Base-by-base conservation (phyloP, 2,329 filamentous ascomycete genomes). In the Nemania abortiva region DNA sequence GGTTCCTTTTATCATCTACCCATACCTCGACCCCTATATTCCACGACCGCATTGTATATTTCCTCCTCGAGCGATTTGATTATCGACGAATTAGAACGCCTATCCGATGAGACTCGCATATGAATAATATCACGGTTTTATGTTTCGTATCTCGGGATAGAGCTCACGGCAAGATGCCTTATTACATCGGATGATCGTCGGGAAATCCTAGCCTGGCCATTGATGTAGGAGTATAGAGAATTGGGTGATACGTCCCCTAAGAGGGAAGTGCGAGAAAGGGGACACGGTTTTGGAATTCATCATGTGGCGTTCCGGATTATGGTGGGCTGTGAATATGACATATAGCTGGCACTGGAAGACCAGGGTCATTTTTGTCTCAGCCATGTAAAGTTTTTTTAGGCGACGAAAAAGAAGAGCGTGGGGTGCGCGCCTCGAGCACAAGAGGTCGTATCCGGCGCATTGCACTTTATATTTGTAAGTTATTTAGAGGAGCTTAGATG, bases 41-140 rank as follows among this genome's bases (percentile, higher is more conserved):
- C 71, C 63, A 69, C 70, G 61, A 75, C 71, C 72, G 69, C 69
- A 74, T 74, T 78, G 75, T 78, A 77, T 74, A 78, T 77, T 75
- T 75, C 68, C 66, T 68, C 50, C 59, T 65, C 66, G 54, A 70
- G 70, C 68, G 64, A 72, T 66, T 62, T 60, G 52, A 62, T 69
- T 66, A 45, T 63, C 70, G 54, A 70, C 64, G 63, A 70, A 70
- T 62, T 72, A 72, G 70, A 70, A 69, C 62, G 65, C 37, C 37
- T 54, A 63, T 72, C 69, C 70, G 70, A 71, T 34, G 56, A 72
- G 67, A 71, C 71, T 72, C 69, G 70, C 68, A 63, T 70, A 74
- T 68, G 71, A 75, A 70, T 73, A 68, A 72, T 73, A 74, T 76
- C 63, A 76, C 63, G 73, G 70, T 66, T 72, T 76, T 64, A 74